Percentiles rank a stretch among this genome's conserved stretches.
phyloP scores from a whole-genome alignment of 768 basidiomycete genomes.

The Suillus ampliporus region DNA sequence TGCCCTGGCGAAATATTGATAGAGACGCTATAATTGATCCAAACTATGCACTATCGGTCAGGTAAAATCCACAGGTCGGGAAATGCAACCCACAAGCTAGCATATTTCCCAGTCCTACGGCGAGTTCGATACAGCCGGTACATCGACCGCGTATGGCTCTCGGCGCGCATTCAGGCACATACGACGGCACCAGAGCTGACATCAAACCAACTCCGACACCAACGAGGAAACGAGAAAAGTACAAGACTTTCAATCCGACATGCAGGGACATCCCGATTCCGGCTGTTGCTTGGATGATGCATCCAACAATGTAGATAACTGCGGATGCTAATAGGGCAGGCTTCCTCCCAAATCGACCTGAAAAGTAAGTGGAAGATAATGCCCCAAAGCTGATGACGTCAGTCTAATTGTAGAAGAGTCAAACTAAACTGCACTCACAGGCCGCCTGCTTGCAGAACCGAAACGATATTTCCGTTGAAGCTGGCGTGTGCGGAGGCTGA shows the following conservation, averaged over 20 bases:
- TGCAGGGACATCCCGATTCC: conserved; percentile 36
- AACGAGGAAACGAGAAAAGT: conserved; percentile 48
- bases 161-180: conserved; percentile 45
- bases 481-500: conserved; percentile 30
- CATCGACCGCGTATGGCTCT: conserved; percentile 44
- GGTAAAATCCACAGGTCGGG: neutral
- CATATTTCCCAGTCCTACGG: conserved; percentile 42
- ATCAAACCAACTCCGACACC: conserved; percentile 53
- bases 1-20: conserved; percentile 30
- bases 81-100: conserved; percentile 35
- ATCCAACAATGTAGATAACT: conserved; percentile 40
- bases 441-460: conserved; percentile 43
- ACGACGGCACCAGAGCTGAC: conserved; percentile 42
- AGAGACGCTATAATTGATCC: conserved; percentile 42
- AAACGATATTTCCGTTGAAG: conserved; percentile 44
- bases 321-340: conserved; percentile 37
- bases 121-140: conserved; percentile 38
- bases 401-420: neutral
- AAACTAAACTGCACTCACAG: conserved; percentile 28
- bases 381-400: conserved; percentile 33
- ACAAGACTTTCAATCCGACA: conserved; percentile 36
- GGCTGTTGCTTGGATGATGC: conserved; percentile 38
- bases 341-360: conserved; percentile 42
- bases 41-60: conserved; percentile 28
- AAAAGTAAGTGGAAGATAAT: conserved; percentile 32